phyloP scores from a whole-genome alignment of 768 basidiomycete genomes.

The Cystofilobasidium ferigula region DNA sequence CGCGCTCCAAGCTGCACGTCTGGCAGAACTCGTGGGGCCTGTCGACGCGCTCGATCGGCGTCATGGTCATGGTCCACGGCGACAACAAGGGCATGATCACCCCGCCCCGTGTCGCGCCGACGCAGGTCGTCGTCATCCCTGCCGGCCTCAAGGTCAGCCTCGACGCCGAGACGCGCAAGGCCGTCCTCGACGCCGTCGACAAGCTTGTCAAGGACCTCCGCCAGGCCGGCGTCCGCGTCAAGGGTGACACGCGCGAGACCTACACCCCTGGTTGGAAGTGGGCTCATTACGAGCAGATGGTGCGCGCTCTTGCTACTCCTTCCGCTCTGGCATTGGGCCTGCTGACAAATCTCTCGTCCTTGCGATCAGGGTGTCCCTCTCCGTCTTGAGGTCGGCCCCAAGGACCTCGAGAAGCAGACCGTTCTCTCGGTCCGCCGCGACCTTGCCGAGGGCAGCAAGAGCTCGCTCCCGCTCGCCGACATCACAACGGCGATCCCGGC shows the following conservation, averaged over 20 bases:
- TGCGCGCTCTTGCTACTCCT: slow-evolving; percentile 34
- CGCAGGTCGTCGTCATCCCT: slow-evolving; percentile 85
- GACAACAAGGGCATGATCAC: slow-evolving; percentile 95
- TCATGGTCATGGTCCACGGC: slow-evolving; percentile 99
- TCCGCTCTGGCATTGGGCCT: slow-evolving; percentile 1
- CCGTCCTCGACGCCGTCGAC: slow-evolving; percentile 66
- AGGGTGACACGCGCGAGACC: slow-evolving; percentile 83
- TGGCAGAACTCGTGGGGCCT: slow-evolving; percentile 99
- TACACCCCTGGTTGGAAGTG: slow-evolving; percentile 99
- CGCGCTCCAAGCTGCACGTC: slow-evolving; percentile 53
- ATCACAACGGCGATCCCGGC: slow-evolving; percentile 47
- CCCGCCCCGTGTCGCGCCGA: slow-evolving; percentile 87
- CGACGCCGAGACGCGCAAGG: slow-evolving; percentile 44
- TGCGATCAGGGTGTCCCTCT: slow-evolving; percentile 73
- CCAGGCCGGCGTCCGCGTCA: slow-evolving; percentile 64
- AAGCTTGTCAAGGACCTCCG: slow-evolving; percentile 63
- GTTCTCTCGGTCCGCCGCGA: slow-evolving; percentile 74
- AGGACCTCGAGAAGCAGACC: slow-evolving; percentile 63
- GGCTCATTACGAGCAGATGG: slow-evolving; percentile 99
- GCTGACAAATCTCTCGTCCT: background rate
- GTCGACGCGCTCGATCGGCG: slow-evolving; percentile 88
- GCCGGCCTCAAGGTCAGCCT: slow-evolving; percentile 87
- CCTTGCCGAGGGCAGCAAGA: slow-evolving; percentile 55
- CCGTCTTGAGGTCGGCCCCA: slow-evolving; percentile 91
- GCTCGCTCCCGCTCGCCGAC: slow-evolving; percentile 46